These are phyloP conservation scores for Mortierella alpina DNA, from an alignment of 192 early-diverging fungal species.

Conservation along the genomic window DNA sequence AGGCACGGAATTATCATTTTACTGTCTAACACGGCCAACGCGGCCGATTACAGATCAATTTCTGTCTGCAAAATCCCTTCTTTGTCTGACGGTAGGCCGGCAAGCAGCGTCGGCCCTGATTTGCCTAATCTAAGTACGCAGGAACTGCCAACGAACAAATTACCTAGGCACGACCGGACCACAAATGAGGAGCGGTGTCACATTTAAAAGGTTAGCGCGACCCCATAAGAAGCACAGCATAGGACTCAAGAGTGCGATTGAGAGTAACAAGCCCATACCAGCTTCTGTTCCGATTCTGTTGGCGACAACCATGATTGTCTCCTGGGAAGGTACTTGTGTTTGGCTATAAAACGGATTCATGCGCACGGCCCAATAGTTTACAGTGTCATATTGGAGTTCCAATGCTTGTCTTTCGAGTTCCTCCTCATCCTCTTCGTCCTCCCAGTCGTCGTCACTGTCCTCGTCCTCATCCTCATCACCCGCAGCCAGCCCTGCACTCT, in stretches of 20 bases:
- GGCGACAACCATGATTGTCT: constrained; percentile 19
- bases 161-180: constrained; percentile 3
- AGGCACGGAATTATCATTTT: not conserved
- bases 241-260: not conserved
- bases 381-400: constrained; percentile 16
- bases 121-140: constrained; percentile 27
- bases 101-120: constrained; percentile 22
- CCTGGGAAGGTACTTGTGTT: not conserved
- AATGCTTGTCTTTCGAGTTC: not conserved
- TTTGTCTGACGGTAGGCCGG: constrained; percentile 15
- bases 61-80: constrained; percentile 28
- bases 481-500: not conserved
- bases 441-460: constrained; percentile 10
- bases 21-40: not conserved
- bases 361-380: constrained; percentile 39
- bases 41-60: constrained; percentile 1
- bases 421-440: constrained; percentile 18
- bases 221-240: not conserved
- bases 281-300: constrained; percentile 32
- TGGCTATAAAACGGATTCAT: constrained; percentile 29
- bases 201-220: not conserved
- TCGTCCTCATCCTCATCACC: not conserved
- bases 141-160: constrained; percentile 40
- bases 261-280: constrained; percentile 2
- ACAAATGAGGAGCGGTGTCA: not conserved